Percentiles rank a stretch among this genome's conserved stretches.
Evolutionary conservation across 805 yeast genomes (phyloP).

Genomic region (Saccharomycopsis javanensis): DNA sequence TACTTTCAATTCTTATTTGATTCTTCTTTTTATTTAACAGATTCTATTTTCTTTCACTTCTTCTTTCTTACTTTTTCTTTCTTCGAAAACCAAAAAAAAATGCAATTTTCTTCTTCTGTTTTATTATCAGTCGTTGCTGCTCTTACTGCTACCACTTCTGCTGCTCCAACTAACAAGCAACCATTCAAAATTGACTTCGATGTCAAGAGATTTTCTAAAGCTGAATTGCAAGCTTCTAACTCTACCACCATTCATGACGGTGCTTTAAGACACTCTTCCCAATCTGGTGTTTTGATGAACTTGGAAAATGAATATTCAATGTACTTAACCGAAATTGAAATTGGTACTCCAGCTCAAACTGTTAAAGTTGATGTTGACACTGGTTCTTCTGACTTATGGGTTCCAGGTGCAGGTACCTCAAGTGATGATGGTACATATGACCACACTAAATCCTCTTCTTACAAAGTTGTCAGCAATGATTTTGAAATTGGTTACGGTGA

Average conservation of each 20-base stretch:
- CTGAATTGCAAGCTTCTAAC: background rate
- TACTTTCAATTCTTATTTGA: background rate
- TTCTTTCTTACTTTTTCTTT: background rate
- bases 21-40: too few species aligned
- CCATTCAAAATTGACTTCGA: conserved; percentile 14
- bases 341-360: conserved; percentile 31
- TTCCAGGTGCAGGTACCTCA: conserved; percentile 21
- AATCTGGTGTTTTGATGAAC: conserved; percentile 6
- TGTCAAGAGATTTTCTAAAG: conserved; percentile 1
- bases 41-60: background rate
- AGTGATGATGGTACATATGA: conserved; percentile 32
- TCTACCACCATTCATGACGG: conserved; percentile 1
- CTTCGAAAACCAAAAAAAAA: background rate
- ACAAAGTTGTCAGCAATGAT: conserved; percentile 24
- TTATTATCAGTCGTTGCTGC: conserved; percentile 3
- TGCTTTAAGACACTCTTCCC: conserved; percentile 1
- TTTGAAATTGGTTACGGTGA: conserved; percentile 40
- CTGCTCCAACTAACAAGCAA: conserved; percentile 8
- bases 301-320: conserved; percentile 34
- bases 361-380: conserved; percentile 37
- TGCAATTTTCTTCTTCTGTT: conserved; percentile 10
- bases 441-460: conserved; percentile 27
- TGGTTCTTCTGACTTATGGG: conserved; percentile 43
- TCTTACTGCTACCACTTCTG: conserved; percentile 3
- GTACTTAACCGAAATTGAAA: conserved; percentile 33